Evolutionary conservation across 192 early-diverging fungal species (phyloP).

Genomic region (Backusella parvicylindrica): DNA sequence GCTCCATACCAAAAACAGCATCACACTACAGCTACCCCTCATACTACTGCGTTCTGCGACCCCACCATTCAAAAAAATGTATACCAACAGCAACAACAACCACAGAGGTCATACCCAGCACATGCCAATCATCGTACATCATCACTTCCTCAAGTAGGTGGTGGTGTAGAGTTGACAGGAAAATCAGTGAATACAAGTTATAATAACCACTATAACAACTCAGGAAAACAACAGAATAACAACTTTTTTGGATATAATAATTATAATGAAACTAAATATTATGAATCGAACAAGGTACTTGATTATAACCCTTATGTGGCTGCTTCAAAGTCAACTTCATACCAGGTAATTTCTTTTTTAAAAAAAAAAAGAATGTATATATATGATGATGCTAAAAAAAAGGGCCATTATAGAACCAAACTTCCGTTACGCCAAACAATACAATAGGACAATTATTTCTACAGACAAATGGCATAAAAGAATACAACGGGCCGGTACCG

Average conservation of each 20-base stretch:
- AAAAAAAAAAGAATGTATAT: background rate
- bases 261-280: background rate
- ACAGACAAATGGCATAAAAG: background rate
- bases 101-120: background rate
- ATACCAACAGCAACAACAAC: background rate
- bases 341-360: background rate
- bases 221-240: background rate
- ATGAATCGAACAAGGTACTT: background rate
- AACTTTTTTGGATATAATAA: background rate
- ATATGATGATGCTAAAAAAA: background rate
- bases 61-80: background rate
- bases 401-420: background rate
- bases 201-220: background rate
- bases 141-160: background rate
- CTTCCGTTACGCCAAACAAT: background rate
- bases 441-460: background rate
- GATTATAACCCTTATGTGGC: background rate
- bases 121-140: slow-evolving; percentile 7
- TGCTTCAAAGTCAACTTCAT: background rate
- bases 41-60: background rate
- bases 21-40: background rate
- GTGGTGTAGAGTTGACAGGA: background rate
- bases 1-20: slow-evolving; percentile 9
- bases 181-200: background rate
- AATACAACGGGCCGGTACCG: background rate